Percentiles rank a stretch among this genome's conserved stretches.
Conservation (phyloP, 2,329 filamentous ascomycete species). For the Curvularia eragrostidis region DNA sequence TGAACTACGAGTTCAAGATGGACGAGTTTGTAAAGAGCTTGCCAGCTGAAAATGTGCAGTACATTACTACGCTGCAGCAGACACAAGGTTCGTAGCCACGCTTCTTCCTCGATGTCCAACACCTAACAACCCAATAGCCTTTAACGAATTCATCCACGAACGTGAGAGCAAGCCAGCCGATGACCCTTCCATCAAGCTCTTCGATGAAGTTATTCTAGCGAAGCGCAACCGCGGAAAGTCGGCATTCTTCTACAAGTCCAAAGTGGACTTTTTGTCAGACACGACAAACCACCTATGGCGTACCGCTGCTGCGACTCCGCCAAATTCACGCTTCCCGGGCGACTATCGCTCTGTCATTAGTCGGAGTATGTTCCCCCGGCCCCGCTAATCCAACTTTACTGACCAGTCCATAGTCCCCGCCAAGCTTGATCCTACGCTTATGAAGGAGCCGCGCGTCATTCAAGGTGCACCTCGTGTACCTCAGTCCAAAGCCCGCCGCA, state of each 20-base stretch:
- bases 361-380: constrained; percentile 50
- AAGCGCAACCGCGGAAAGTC: constrained; percentile 74
- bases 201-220: constrained; percentile 83
- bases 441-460: constrained; percentile 90
- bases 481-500: constrained; percentile 56
- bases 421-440: constrained; percentile 82
- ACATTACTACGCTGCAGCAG: constrained; percentile 67
- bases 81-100: constrained; percentile 61
- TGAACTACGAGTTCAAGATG: constrained; percentile 70
- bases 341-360: constrained; percentile 61
- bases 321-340: constrained; percentile 60
- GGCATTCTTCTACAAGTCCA: constrained; percentile 67
- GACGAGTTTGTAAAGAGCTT: constrained; percentile 70
- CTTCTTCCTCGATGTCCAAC: background rate
- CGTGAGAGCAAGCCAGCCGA: constrained; percentile 70
- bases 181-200: constrained; percentile 73
- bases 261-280: constrained; percentile 70
- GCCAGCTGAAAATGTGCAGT: constrained; percentile 68
- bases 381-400: constrained; percentile 18
- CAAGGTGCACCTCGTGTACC: constrained; percentile 78
- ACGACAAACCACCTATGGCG: constrained; percentile 82
- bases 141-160: constrained; percentile 86
- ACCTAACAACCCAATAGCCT: constrained; percentile 54
- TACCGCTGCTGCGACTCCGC: constrained; percentile 64
- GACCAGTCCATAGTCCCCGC: constrained; percentile 72